Base-by-base conservation (phyloP, 192 early-diverging fungal species). In the Entomortierella lignicola region DNA sequence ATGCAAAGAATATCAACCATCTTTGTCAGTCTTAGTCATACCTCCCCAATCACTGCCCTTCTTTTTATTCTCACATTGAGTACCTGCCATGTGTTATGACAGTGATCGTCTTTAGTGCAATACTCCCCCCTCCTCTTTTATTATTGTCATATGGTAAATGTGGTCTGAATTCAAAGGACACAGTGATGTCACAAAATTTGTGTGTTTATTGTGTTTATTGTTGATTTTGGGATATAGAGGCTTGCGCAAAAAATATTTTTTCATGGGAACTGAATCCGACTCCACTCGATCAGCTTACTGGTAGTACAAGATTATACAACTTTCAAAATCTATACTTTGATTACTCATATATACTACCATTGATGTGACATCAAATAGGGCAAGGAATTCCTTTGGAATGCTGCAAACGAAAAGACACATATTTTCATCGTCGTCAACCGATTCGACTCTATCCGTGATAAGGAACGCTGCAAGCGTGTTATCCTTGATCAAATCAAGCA, bases 341-440 rank as follows among this genome's bases (percentile, higher is more conserved):
- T n/a, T n/a, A n/a, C n/a, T n/a, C n/a, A n/a, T n/a, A n/a, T n/a
- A n/a, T n/a, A n/a, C n/a, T n/a, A n/a, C n/a, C n/a, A n/a, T 47
- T 37, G 34, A 13, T 23, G 39, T 42, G 52, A 39, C 11, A 41
- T n/a, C 25, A 23, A 47, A 60, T 75, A 95, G 93, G 97, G 96
- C 27, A 92, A 95, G 63, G 94, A 99, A 86, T 99, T 99, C 82
- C 86, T 99, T 81, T 89, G 91, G 68, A 98, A 91, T 69, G 98
- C 98, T 8, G 95, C 95, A 50, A 98, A 98, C 82, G 98, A 99
- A 87, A 99, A 99, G 85, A 95, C 96, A 11, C 96, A 95, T 82
- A 95, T 99, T 27, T 99, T 99, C 67, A 97, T 99, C 64, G 96
- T 99, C 25, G 95, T 99, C 70, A 99, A 99, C 83, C 87, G 92